Evolutionary conservation across 306 rosid species (phyloP).

Genomic region (Citrullus amarus): DNA sequence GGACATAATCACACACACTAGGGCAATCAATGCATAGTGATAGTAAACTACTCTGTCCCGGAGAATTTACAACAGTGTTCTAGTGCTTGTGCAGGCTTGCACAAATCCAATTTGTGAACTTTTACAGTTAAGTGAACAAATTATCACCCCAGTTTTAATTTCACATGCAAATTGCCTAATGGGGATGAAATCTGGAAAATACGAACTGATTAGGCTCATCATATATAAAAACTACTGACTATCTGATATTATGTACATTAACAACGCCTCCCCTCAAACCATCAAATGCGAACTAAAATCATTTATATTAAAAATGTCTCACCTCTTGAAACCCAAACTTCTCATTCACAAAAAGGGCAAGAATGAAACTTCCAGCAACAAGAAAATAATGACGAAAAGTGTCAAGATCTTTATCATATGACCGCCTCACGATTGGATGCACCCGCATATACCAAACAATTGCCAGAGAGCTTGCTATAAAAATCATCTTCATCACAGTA

Average conservation of each 20-base stretch:
- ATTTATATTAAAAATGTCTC: background rate
- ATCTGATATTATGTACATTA: background rate
- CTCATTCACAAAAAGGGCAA: constrained; percentile 65
- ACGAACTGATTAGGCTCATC: background rate
- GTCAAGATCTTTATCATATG: constrained; percentile 63
- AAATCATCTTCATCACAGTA: constrained; percentile 71
- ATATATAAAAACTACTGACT: background rate
- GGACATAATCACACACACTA: background rate
- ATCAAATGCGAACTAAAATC: background rate
- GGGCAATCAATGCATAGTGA: background rate
- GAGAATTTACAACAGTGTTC: background rate
- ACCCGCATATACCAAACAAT: constrained; percentile 72
- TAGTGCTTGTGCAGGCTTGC: background rate
- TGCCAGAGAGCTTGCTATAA: constrained; percentile 60
- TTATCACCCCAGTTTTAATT: background rate
- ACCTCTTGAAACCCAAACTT: constrained; percentile 73
- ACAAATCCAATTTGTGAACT: background rate
- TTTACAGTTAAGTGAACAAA: background rate
- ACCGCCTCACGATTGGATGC: constrained; percentile 55
- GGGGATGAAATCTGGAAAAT: background rate
- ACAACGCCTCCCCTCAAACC: constrained; percentile 27
- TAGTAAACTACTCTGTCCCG: background rate
- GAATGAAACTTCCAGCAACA: constrained; percentile 33
- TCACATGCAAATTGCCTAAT: background rate
- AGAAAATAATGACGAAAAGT: constrained; percentile 72